These are phyloP conservation scores for Metschnikowia reukaufii DNA, from an alignment of 805 yeast genomes.

Conservation along the genomic window DNA sequence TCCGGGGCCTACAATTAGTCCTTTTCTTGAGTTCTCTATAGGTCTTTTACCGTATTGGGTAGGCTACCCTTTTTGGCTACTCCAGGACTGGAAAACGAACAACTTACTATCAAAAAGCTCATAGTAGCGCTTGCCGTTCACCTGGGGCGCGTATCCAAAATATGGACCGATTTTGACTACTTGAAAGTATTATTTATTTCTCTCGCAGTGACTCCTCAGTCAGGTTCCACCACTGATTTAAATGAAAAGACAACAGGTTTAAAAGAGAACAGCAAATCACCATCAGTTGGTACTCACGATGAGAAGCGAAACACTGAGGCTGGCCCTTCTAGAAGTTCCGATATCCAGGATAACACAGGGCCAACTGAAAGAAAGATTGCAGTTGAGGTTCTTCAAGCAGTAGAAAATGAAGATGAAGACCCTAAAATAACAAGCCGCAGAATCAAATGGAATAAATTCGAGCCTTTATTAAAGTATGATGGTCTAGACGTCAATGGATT, in stretches of 20 bases:
- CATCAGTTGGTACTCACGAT: neutral
- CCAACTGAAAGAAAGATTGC: slow-evolving; percentile 8
- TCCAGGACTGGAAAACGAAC: neutral
- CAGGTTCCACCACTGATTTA: neutral
- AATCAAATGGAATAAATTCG: slow-evolving; percentile 33
- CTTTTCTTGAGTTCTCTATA: slow-evolving; percentile 31
- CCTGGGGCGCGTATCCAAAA: slow-evolving; percentile 39
- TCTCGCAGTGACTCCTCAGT: slow-evolving; percentile 21
- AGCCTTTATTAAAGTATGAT: slow-evolving; percentile 44
- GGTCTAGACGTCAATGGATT: slow-evolving; percentile 39
- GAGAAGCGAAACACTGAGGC: neutral
- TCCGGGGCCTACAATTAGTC: neutral
- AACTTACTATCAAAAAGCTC: slow-evolving; percentile 38
- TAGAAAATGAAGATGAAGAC: slow-evolving; percentile 8
- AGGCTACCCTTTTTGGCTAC: slow-evolving; percentile 47
- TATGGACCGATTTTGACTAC: slow-evolving; percentile 41
- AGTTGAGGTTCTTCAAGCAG: neutral
- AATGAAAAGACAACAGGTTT: neutral
- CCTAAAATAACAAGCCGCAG: slow-evolving; percentile 1
- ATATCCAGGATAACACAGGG: slow-evolving; percentile 12
- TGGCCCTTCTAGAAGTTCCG: neutral
- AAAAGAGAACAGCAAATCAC: slow-evolving; percentile 2
- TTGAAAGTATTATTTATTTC: slow-evolving; percentile 50
- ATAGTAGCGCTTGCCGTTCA: slow-evolving; percentile 36
- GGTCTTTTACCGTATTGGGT: slow-evolving; percentile 44